These are phyloP conservation scores for Lactifluus echinatus DNA, from an alignment of 768 basidiomycete species.

Conservation along the genomic window DNA sequence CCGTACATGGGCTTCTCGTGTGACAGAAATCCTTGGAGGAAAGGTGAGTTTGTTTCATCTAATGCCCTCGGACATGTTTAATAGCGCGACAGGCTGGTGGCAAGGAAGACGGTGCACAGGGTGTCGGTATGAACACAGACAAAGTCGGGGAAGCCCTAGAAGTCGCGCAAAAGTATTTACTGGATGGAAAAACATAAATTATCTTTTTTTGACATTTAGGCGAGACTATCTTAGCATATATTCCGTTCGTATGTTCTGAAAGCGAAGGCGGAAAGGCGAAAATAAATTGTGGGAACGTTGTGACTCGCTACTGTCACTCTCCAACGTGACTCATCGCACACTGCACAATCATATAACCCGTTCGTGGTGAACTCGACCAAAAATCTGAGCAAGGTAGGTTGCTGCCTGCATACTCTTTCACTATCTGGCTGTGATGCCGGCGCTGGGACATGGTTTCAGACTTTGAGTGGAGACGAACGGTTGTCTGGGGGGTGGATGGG, in stretches of 20 bases:
- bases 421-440: background rate
- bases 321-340: background rate
- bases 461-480: background rate
- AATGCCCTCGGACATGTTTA: background rate
- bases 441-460: background rate
- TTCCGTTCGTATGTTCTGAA: no score
- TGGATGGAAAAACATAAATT: constrained; percentile 13
- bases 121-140: constrained; percentile 61
- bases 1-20: constrained; percentile 77
- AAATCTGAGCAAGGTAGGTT: constrained; percentile 13
- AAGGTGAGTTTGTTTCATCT: constrained; percentile 47
- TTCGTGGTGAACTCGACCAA: background rate
- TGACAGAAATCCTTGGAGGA: constrained; percentile 76
- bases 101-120: constrained; percentile 87
- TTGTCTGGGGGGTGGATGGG: constrained; percentile 16
- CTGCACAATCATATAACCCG: background rate
- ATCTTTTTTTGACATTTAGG: background rate
- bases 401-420: background rate
- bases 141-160: constrained; percentile 61
- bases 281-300: constrained; percentile 13
- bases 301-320: constrained; percentile 3
- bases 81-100: constrained; percentile 67
- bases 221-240: no score
- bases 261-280: no score
- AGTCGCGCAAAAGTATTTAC: constrained; percentile 35